phyloP scores from a whole-genome alignment of 176 grass and related monocot species.

The Carex parvula region DNA sequence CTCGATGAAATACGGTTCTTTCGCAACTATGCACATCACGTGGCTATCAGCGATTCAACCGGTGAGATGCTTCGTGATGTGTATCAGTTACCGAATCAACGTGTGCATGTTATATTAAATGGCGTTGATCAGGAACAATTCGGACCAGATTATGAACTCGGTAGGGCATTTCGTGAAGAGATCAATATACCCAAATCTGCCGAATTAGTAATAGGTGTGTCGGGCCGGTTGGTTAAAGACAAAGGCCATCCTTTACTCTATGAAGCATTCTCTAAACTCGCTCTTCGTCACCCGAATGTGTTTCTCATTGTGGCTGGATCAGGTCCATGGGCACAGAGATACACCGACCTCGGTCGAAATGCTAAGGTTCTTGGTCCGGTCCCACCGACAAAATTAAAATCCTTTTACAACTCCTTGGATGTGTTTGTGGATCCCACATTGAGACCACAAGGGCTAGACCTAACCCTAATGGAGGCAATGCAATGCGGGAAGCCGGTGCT shows the following conservation, averaged over 20 bases:
- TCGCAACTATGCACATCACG: constrained; percentile 86
- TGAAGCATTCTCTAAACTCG: constrained; percentile 84
- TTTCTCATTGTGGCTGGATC: constrained; percentile 76
- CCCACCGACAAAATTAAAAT: constrained; percentile 55
- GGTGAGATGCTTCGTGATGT: constrained; percentile 96
- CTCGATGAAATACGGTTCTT: constrained; percentile 91
- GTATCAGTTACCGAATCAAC: constrained; percentile 71
- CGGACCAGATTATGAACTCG: constrained; percentile 52
- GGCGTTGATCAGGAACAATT: constrained; percentile 89
- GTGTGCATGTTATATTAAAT: constrained; percentile 92
- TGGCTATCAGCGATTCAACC: constrained; percentile 91
- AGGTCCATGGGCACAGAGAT: constrained; percentile 85
- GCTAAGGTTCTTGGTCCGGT: constrained; percentile 80
- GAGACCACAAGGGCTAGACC: constrained; percentile 86
- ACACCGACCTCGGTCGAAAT: constrained; percentile 71
- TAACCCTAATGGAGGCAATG: constrained; percentile 98
- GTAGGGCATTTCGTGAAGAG: constrained; percentile 58
- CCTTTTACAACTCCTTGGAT: constrained; percentile 94
- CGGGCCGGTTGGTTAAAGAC: constrained; percentile 85
- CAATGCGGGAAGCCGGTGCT: constrained; percentile 88
- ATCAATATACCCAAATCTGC: constrained; percentile 45
- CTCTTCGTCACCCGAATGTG: constrained; percentile 65
- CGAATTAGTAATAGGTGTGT: constrained; percentile 69
- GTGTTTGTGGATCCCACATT: constrained; percentile 97
- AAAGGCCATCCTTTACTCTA: constrained; percentile 86